These are phyloP conservation scores for Leishmania guyanensis DNA, from an alignment of 208 protist species.

Conservation along the genomic window DNA sequence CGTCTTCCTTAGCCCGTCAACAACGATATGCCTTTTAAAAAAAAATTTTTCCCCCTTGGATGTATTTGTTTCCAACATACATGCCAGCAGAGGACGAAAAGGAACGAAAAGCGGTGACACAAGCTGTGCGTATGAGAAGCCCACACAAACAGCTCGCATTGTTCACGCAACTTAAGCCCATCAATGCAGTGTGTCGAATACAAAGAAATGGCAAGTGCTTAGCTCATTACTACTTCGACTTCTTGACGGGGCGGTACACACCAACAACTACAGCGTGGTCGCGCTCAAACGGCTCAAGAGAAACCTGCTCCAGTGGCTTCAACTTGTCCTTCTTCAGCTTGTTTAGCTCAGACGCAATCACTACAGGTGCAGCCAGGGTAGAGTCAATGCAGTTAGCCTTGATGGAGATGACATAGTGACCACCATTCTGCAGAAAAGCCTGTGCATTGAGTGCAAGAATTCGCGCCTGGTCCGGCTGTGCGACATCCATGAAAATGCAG, in stretches of 20 bases:
- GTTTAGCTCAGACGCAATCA: slow-evolving; percentile 98
- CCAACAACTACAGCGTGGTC: slow-evolving; percentile 99
- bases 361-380: slow-evolving; percentile 95
- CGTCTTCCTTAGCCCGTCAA: not conserved
- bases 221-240: slow-evolving; percentile 33
- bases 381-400: slow-evolving; percentile 99
- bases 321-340: slow-evolving; percentile 97
- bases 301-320: slow-evolving; percentile 98
- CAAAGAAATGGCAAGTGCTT: slow-evolving; percentile 5
- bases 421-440: slow-evolving; percentile 99
- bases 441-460: slow-evolving; percentile 99
- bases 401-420: slow-evolving; percentile 99
- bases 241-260: slow-evolving; percentile 87
- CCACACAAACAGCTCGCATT: not conserved
- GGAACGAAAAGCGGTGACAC: slow-evolving; percentile 1
- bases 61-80: not conserved
- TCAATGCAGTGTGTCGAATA: not conserved
- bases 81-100: too few species aligned
- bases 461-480: slow-evolving; percentile 99
- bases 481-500: slow-evolving; percentile 99
- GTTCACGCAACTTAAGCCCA: not conserved
- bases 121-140: not conserved
- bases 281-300: slow-evolving; percentile 99
- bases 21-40: not conserved
- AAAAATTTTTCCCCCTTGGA: not conserved